A percentile compares a stretch with the other conserved stretches of the same genome.
Evolutionary conservation across 2,329 filamentous ascomycete genomes (phyloP).

Genomic region (Pseudogymnoascus sp.): DNA sequence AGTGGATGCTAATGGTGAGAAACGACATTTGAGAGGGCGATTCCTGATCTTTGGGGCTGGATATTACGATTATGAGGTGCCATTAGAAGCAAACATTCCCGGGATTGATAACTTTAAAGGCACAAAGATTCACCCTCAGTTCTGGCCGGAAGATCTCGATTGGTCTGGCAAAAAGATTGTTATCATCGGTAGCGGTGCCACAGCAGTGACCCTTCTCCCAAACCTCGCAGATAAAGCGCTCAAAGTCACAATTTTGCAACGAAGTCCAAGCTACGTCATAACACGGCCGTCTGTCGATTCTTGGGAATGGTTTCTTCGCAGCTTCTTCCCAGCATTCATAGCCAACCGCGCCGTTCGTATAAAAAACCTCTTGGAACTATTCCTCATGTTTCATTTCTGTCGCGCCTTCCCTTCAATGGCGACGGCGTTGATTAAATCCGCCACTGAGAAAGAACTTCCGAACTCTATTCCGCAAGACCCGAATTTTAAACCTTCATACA

Average conservation of each 20-base stretch:
- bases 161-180: conserved; percentile 46
- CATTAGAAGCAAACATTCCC: conserved; percentile 47
- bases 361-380: conserved; percentile 39
- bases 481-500: conserved; percentile 56
- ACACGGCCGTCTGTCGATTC: conserved; percentile 28
- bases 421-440: conserved; percentile 36
- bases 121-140: conserved; percentile 60
- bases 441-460: conserved; percentile 44
- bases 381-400: conserved; percentile 40
- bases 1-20: conserved; percentile 31
- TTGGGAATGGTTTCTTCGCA: background rate
- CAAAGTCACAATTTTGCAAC: conserved; percentile 71
- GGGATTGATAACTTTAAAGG: conserved; percentile 54
- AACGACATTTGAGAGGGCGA: conserved; percentile 29
- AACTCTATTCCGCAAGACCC: conserved; percentile 43
- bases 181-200: conserved; percentile 51
- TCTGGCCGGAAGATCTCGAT: conserved; percentile 62
- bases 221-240: conserved; percentile 55
- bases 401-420: conserved; percentile 43
- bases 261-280: conserved; percentile 64
- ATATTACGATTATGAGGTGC: conserved; percentile 56
- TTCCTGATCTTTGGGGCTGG: conserved; percentile 55
- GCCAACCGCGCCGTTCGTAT: conserved; percentile 41
- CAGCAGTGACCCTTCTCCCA: conserved; percentile 68
- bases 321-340: conserved; percentile 37